phyloP scores from a whole-genome alignment of 164 flowering plant species.

The grape (Vitis vinifera) region DNA sequence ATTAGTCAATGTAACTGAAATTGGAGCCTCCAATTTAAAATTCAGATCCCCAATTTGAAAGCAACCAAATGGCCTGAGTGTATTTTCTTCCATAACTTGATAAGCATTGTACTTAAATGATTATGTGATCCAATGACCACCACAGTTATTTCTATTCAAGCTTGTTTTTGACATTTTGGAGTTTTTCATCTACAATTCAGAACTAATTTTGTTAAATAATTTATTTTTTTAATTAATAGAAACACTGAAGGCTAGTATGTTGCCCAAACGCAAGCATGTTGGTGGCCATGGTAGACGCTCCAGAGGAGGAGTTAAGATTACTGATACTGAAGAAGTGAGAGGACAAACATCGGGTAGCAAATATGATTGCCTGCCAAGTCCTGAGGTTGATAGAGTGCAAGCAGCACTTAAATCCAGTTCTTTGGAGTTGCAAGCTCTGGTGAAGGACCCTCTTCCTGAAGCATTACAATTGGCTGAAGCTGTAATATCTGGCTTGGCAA shows the following conservation, averaged over 20 bases:
- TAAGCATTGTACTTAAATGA: too few species aligned
- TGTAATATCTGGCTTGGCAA: constrained; percentile 15
- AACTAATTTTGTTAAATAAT: neutral
- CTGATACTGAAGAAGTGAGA: constrained; percentile 23
- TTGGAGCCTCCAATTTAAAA: too few species aligned
- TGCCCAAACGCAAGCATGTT: constrained; percentile 22
- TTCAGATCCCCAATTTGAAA: too few species aligned
- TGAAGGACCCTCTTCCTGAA: constrained; percentile 75
- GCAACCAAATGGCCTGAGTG: too few species aligned
- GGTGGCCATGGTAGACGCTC: constrained; percentile 15
- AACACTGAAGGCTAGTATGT: constrained; percentile 5
- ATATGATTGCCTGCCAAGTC: constrained; percentile 20
- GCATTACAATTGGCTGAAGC: constrained; percentile 45
- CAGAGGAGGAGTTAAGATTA: constrained; percentile 33
- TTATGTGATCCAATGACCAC: neutral
- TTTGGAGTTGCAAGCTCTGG: constrained; percentile 43
- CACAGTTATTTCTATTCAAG: neutral
- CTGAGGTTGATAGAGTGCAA: constrained; percentile 39
- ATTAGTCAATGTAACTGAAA: too few species aligned
- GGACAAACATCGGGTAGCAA: constrained; percentile 9
- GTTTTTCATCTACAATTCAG: neutral
- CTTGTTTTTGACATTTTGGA: neutral
- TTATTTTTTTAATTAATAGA: constrained; percentile 11
- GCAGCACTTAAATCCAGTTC: constrained; percentile 52
- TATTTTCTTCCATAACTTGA: too few species aligned